These are phyloP conservation scores for Trichoderma brevicompactum DNA, from an alignment of 2,329 filamentous ascomycete species.

Conservation along the genomic window DNA sequence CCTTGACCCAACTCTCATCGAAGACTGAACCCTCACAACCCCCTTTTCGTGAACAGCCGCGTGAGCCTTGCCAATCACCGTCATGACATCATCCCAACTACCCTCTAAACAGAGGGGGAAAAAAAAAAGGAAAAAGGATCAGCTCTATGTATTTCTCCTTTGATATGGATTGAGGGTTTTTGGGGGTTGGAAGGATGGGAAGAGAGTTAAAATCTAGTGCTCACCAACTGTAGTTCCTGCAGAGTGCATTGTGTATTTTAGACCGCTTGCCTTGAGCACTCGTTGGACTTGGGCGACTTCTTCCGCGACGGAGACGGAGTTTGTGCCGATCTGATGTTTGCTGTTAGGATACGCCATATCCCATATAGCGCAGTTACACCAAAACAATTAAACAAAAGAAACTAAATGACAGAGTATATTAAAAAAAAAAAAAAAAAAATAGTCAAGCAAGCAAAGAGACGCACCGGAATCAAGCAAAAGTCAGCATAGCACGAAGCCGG, in stretches of 20 bases:
- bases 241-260: constrained; percentile 88
- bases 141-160: background rate
- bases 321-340: constrained; percentile 73
- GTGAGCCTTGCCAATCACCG: constrained; percentile 84
- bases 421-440: background rate
- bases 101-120: constrained; percentile 76
- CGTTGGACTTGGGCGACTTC: constrained; percentile 90
- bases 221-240: constrained; percentile 90
- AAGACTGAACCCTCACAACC: constrained; percentile 82
- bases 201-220: background rate
- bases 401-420: no score
- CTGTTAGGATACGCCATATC: no score
- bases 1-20: constrained; percentile 84
- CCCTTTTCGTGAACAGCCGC: constrained; percentile 75
- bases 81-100: constrained; percentile 86
- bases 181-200: background rate
- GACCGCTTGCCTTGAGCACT: constrained; percentile 76
- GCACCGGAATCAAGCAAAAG: constrained; percentile 85
- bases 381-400: background rate
- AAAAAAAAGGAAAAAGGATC: background rate
- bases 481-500: constrained; percentile 81
- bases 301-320: constrained; percentile 72
- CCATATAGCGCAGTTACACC: background rate
- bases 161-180: no score
- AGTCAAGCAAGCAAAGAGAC: constrained; percentile 38